A percentile compares a stretch with the other conserved stretches of the same genome.
Conservation (phyloP, 306 rosid species). For the Vigna angularis region DNA sequence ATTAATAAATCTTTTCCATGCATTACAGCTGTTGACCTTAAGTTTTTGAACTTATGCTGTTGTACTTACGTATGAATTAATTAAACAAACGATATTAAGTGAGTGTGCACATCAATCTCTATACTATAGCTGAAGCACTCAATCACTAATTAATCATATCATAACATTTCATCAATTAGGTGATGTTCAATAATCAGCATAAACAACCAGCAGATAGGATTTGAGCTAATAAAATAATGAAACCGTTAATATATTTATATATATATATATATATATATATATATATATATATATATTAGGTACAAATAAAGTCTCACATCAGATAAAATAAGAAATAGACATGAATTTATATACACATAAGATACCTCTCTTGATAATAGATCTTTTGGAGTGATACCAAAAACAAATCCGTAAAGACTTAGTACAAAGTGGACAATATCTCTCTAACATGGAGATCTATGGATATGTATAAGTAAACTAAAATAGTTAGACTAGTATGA, state of each 20-base stretch:
- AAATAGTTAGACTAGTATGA: not conserved
- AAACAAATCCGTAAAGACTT: no score
- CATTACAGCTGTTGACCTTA: conserved; percentile 57
- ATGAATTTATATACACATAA: no score
- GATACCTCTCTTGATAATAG: no score
- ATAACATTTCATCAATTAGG: not conserved
- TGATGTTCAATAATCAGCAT: conserved; percentile 3
- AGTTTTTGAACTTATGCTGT: conserved; percentile 30
- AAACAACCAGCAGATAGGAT: not conserved
- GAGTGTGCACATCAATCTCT: conserved; percentile 42
- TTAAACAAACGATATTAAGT: not conserved
- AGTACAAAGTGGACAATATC: accelerated
- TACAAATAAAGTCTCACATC: no score
- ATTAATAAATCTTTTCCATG: conserved; percentile 43
- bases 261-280: not conserved
- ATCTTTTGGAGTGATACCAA: no score
- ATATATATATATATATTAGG: no score
- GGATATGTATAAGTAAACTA: not conserved
- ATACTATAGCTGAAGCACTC: not conserved
- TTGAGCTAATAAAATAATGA: not conserved
- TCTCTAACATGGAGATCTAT: no score
- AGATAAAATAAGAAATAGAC: no score
- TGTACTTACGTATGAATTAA: conserved; percentile 7
- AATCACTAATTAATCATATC: conserved; percentile 17
- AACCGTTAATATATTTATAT: not conserved